Conservation (phyloP, 2,329 filamentous ascomycete species). For the Trichoderma arundinaceum region DNA sequence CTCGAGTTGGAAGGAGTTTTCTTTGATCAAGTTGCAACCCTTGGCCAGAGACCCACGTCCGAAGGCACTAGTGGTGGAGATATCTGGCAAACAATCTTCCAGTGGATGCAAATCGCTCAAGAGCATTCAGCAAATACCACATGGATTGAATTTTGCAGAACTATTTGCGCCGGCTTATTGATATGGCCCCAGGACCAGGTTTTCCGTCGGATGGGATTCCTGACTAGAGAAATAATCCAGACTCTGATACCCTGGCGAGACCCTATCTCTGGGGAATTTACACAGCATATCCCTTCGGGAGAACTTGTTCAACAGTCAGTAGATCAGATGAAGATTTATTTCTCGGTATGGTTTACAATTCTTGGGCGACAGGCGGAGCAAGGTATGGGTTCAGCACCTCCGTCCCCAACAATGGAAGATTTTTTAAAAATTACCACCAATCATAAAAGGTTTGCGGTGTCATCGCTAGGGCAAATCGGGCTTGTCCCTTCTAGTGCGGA, state of each 20-base stretch:
- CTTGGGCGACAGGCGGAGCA: neutral
- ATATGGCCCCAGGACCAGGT: constrained; percentile 10
- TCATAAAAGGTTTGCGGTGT: neutral
- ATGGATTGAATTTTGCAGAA: constrained; percentile 1
- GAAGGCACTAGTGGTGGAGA: too few species aligned
- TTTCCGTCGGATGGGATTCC: neutral
- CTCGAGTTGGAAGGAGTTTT: neutral
- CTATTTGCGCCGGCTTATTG: neutral
- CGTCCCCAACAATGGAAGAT: neutral
- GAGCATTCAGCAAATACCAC: neutral
- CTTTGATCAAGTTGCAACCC: neutral
- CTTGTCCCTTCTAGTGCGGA: neutral
- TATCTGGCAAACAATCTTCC: constrained; percentile 3
- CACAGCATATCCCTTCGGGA: neutral
- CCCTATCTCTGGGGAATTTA: neutral
- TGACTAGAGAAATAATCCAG: neutral
- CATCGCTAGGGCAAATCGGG: neutral
- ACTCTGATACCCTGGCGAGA: neutral
- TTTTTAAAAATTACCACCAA: neutral
- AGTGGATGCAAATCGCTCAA: constrained; percentile 9
- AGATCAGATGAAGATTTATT: neutral
- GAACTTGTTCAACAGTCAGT: neutral
- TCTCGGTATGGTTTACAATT: neutral
- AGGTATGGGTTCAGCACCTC: neutral
- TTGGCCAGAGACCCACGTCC: neutral